Percentiles rank a stretch among this genome's conserved stretches.
Conservation (phyloP, 1,284 basidiomycete species). For the Boletus albobrunnescens region DNA sequence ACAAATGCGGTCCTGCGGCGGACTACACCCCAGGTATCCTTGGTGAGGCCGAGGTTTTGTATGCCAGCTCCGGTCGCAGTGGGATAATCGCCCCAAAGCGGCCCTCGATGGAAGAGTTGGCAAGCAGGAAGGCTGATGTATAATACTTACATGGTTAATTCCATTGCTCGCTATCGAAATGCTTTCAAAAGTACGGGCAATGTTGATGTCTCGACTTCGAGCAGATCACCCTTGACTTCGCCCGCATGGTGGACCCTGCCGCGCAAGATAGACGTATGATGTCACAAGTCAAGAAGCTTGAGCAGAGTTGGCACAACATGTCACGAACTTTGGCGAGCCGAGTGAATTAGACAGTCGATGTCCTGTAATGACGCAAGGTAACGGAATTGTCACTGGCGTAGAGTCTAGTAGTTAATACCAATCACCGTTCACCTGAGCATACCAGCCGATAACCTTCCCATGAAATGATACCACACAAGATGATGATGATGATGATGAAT, state of each 20-base stretch:
- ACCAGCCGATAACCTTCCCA: too few species aligned
- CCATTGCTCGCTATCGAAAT: conserved; percentile 18
- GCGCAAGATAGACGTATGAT: too few species aligned
- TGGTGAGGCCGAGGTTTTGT: conserved; percentile 60
- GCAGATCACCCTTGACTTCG: background rate
- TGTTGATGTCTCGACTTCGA: background rate
- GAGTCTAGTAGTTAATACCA: too few species aligned
- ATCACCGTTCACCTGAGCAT: too few species aligned
- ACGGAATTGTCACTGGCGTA: too few species aligned
- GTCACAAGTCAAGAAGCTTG: background rate
- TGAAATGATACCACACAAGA: too few species aligned
- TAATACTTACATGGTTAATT: conserved; percentile 30
- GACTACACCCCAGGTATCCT: conserved; percentile 53
- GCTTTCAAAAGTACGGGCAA: background rate
- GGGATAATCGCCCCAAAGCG: conserved; percentile 31
- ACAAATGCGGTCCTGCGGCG: conserved; percentile 31
- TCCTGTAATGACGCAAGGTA: too few species aligned
- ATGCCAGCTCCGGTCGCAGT: conserved; percentile 57
- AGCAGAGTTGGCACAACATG: too few species aligned
- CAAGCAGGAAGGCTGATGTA: conserved; percentile 23
- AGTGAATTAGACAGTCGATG: too few species aligned
- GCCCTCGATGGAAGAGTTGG: conserved; percentile 21
- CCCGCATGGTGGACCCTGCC: too few species aligned
- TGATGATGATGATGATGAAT: background rate
- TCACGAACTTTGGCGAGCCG: background rate